Evolutionary conservation across 805 yeast genomes (phyloP).

Genomic region (Kodamaea restingae): DNA sequence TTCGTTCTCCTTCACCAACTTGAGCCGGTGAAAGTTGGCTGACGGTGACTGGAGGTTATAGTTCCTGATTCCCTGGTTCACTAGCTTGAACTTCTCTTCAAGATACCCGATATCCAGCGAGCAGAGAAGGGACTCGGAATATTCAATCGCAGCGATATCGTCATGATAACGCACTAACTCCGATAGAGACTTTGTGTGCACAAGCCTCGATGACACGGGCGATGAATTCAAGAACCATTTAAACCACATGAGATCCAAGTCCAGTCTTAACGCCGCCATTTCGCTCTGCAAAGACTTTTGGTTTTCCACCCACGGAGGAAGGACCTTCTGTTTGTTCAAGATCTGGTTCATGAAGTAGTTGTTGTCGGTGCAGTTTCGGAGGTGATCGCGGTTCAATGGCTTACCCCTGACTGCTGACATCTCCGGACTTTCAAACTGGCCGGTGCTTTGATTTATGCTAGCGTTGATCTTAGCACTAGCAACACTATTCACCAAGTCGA

Average conservation of each 20-base stretch:
- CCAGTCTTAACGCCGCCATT: slow-evolving; percentile 44
- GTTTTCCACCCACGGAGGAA: slow-evolving; percentile 89
- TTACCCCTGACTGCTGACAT: slow-evolving; percentile 53
- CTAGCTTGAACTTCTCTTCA: slow-evolving; percentile 17
- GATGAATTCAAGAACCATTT: slow-evolving; percentile 13
- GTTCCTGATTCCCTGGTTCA: slow-evolving; percentile 26
- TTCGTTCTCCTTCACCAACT: slow-evolving; percentile 27
- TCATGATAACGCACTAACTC: slow-evolving; percentile 4
- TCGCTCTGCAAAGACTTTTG: slow-evolving; percentile 54
- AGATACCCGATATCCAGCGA: slow-evolving; percentile 16
- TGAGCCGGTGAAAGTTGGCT: slow-evolving; percentile 34
- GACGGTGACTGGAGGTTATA: slow-evolving; percentile 41
- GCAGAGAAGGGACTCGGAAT: neutral
- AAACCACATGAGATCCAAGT: slow-evolving; percentile 30
- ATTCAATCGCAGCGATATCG: neutral
- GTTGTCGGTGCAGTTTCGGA: slow-evolving; percentile 59
- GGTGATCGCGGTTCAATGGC: slow-evolving; percentile 49
- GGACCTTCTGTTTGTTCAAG: slow-evolving; percentile 66
- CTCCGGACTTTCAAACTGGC: slow-evolving; percentile 57
- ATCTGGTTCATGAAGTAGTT: slow-evolving; percentile 76
- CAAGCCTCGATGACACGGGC: slow-evolving; percentile 1
- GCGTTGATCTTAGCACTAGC: slow-evolving; percentile 78
- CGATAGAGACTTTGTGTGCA: slow-evolving; percentile 1
- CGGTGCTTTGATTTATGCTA: slow-evolving; percentile 54
- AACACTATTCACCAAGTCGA: slow-evolving; percentile 55